These are phyloP conservation scores for Penicillium brevicompactum DNA, from an alignment of 2,329 filamentous ascomycete genomes.

Conservation along the genomic window DNA sequence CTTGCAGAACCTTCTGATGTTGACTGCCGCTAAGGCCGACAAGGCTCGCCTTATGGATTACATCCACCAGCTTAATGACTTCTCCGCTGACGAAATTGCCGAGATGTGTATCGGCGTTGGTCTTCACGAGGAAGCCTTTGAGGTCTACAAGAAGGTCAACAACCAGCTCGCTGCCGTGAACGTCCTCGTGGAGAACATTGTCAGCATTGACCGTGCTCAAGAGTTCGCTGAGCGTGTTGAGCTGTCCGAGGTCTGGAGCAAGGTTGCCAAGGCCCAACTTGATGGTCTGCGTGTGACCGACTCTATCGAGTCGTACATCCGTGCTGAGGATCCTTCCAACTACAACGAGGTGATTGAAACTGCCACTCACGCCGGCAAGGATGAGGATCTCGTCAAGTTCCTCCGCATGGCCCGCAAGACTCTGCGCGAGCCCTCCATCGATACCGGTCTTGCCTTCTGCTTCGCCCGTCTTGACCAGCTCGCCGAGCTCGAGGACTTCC, in stretches of 20 bases:
- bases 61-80: slow-evolving; percentile 86
- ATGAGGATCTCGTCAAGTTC: slow-evolving; percentile 95
- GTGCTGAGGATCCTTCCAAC: slow-evolving; percentile 88
- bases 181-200: slow-evolving; percentile 92
- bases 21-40: slow-evolving; percentile 95
- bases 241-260: slow-evolving; percentile 94
- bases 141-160: slow-evolving; percentile 97
- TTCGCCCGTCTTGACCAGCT: slow-evolving; percentile 91
- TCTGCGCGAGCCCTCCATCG: slow-evolving; percentile 86
- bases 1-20: slow-evolving; percentile 92
- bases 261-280: slow-evolving; percentile 95
- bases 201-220: slow-evolving; percentile 96
- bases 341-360: slow-evolving; percentile 96
- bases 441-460: slow-evolving; percentile 91
- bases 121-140: slow-evolving; percentile 93
- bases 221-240: slow-evolving; percentile 95
- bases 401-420: slow-evolving; percentile 97
- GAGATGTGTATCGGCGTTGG: slow-evolving; percentile 92
- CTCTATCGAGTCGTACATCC: slow-evolving; percentile 95
- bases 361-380: slow-evolving; percentile 92
- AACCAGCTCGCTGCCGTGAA: slow-evolving; percentile 85
- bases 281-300: slow-evolving; percentile 92
- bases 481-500: slow-evolving; percentile 91
- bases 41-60: slow-evolving; percentile 95
- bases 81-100: slow-evolving; percentile 90